These are phyloP conservation scores for Exophiala xenobiotica DNA, from an alignment of 2,329 filamentous ascomycete genomes.

Conservation along the genomic window DNA sequence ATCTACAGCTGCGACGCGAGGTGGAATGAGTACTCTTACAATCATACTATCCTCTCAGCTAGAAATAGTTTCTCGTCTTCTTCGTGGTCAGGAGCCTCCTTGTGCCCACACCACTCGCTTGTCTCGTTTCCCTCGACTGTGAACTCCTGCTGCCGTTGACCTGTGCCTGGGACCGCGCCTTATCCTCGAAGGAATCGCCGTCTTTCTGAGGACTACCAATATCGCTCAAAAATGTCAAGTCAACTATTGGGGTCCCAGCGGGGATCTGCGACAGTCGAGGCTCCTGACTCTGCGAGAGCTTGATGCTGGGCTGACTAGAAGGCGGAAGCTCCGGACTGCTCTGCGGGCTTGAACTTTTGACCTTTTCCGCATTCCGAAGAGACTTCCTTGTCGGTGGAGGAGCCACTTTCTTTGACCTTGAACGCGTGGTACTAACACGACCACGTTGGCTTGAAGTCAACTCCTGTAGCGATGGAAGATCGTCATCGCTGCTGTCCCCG, in stretches of 20 bases:
- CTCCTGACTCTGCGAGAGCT: conserved; percentile 24
- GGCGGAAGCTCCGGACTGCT: conserved; percentile 17
- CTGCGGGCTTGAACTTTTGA: not conserved
- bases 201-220: conserved; percentile 17
- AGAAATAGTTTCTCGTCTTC: conserved; percentile 18
- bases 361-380: conserved; percentile 7
- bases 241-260: conserved; percentile 34
- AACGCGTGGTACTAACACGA: not conserved
- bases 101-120: conserved; percentile 22
- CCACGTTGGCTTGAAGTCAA: conserved; percentile 23
- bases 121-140: conserved; percentile 8
- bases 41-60: too few relatives aligned
- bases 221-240: conserved; percentile 42
- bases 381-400: conserved; percentile 10
- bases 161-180: conserved; percentile 4
- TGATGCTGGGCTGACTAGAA: conserved; percentile 22
- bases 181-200: not conserved
- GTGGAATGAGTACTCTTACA: too few relatives aligned
- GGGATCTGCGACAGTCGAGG: conserved; percentile 26
- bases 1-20: too few relatives aligned
- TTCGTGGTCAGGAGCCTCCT: conserved; percentile 26
- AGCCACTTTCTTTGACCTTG: conserved; percentile 5
- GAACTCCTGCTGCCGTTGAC: conserved; percentile 3
- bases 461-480: conserved; percentile 24
- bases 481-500: conserved; percentile 21